Percentiles rank a stretch among this genome's conserved stretches.
Evolutionary conservation across 176 grass and related monocot genomes (phyloP).

Genomic region (Panicum miliaceum): DNA sequence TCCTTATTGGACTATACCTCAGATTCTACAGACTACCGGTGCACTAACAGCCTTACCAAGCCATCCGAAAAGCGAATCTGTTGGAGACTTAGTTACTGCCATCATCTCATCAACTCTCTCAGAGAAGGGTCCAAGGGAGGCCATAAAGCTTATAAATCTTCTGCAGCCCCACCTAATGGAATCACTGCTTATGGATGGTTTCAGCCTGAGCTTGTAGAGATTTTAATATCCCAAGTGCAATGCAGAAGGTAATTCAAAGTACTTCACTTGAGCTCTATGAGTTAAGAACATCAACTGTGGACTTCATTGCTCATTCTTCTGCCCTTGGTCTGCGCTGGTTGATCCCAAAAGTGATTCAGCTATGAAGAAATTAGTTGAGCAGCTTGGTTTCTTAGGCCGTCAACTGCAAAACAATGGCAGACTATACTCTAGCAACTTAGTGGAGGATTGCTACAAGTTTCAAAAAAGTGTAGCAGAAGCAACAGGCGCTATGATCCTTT

Average conservation of each 20-base stretch:
- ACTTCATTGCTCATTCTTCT: constrained; percentile 46
- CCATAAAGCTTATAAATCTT: constrained; percentile 57
- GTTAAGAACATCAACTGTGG: constrained; percentile 40
- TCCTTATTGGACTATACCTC: constrained; percentile 46
- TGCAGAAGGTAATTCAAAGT: constrained; percentile 27
- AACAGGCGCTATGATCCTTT: constrained; percentile 19
- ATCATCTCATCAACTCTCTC: constrained; percentile 46
- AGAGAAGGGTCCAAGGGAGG: constrained; percentile 47
- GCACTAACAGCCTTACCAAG: constrained; percentile 22
- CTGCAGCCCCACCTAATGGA: constrained; percentile 74
- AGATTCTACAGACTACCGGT: constrained; percentile 47
- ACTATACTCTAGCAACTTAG: constrained; percentile 55
- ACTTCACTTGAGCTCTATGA: constrained; percentile 35
- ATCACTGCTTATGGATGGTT: constrained; percentile 57
- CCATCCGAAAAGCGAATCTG: constrained; percentile 34
- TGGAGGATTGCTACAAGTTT: constrained; percentile 58
- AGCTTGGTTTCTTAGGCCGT: constrained; percentile 68
- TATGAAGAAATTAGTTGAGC: constrained; percentile 63
- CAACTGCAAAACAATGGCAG: constrained; percentile 53
- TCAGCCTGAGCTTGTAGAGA: constrained; percentile 64
- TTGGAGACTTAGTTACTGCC: constrained; percentile 38
- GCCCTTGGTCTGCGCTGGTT: constrained; percentile 49
- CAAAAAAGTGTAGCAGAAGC: constrained; percentile 2
- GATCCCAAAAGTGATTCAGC: constrained; percentile 56
- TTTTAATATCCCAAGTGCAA: constrained; percentile 42